phyloP scores from a whole-genome alignment of 2,329 filamentous ascomycete species.

The Aureobasidium sp. region DNA sequence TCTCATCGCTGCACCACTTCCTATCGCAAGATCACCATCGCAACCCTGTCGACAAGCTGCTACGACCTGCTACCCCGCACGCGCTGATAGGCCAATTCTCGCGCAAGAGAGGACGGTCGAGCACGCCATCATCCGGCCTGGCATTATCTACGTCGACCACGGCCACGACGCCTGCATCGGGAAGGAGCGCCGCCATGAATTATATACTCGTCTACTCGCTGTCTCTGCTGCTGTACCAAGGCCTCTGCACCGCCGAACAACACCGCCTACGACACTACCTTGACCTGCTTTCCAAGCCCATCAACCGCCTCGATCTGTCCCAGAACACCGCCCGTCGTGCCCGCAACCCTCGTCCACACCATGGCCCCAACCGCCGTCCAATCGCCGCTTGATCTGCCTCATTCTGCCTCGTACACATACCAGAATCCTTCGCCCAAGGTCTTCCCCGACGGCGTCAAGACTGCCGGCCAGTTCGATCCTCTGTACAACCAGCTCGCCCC shows the following conservation, averaged over 20 bases:
- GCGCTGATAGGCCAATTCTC: conserved; percentile 10
- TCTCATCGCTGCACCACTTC: not conserved
- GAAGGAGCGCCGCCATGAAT: conserved; percentile 15
- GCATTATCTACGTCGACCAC: not conserved
- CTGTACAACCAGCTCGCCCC: conserved; percentile 58
- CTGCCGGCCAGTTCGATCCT: conserved; percentile 66
- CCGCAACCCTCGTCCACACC: not conserved
- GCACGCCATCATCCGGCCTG: conserved; percentile 10
- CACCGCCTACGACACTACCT: conserved; percentile 17
- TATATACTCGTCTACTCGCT: conserved; percentile 22
- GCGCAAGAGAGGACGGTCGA: conserved; percentile 5
- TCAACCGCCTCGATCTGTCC: conserved; percentile 17
- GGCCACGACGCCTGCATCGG: not conserved
- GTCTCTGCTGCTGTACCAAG: conserved; percentile 20
- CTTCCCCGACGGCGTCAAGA: conserved; percentile 61
- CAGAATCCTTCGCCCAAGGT: conserved; percentile 36
- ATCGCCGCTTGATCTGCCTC: conserved; percentile 15
- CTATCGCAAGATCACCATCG: not conserved
- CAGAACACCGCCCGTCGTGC: not conserved
- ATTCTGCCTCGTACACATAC: conserved; percentile 18
- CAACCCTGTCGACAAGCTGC: not conserved
- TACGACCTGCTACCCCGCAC: conserved; percentile 11
- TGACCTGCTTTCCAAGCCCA: conserved; percentile 17
- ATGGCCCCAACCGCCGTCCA: conserved; percentile 19
- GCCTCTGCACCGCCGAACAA: conserved; percentile 18